Conservation (phyloP, 371 early-diverging fungal species). For the Blakeslea trispora region DNA sequence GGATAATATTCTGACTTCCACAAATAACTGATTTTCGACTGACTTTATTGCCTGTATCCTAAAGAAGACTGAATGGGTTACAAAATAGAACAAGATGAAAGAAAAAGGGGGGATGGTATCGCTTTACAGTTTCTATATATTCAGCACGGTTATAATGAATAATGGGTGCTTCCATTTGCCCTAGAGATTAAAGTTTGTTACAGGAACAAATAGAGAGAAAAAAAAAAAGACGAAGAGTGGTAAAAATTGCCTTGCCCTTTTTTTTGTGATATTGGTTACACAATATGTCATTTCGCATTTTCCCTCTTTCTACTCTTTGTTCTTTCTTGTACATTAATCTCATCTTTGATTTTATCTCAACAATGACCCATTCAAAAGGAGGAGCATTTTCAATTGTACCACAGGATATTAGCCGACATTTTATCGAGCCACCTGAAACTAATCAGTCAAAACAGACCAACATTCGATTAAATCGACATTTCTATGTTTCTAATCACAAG, state of each 20-base stretch:
- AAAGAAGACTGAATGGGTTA: not conserved
- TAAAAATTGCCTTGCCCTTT: not conserved
- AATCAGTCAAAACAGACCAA: not conserved
- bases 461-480: not conserved
- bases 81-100: not conserved
- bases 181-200: not conserved
- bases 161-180: conserved; percentile 71
- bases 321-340: not conserved
- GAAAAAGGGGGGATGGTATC: not conserved
- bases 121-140: conserved; percentile 84
- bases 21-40: conserved; percentile 87
- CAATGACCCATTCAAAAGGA: not conserved
- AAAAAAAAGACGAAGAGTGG: conserved; percentile 11
- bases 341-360: not conserved
- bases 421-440: conserved; percentile 8
- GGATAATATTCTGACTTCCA: conserved; percentile 93
- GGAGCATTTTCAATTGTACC: conserved; percentile 12
- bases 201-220: not conserved
- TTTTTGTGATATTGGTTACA: conserved; percentile 7
- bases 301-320: conserved; percentile 1
- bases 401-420: conserved; percentile 8
- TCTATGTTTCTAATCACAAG: not conserved
- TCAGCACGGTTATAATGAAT: conserved; percentile 67
- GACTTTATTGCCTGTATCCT: conserved; percentile 96
- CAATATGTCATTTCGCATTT: not conserved